A percentile compares a stretch with the other conserved stretches of the same genome.
Conservation (phyloP, 176 grass and related monocot genomes). For the Guadua angustifolia region DNA sequence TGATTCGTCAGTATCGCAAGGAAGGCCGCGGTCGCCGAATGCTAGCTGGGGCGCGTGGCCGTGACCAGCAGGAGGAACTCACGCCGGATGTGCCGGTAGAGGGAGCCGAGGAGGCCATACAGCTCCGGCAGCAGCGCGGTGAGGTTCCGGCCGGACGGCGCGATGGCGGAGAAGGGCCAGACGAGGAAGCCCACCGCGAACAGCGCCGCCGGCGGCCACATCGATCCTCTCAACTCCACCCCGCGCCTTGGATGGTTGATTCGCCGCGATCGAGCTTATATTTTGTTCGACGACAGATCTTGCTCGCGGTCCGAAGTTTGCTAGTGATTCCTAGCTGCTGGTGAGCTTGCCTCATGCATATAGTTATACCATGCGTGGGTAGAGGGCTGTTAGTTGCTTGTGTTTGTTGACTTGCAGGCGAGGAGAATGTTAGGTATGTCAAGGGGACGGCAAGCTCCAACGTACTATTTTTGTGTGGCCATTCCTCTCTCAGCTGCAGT, state of each 20-base stretch:
- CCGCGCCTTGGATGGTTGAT: not conserved
- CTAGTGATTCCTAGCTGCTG: too few species aligned
- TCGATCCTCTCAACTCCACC: not conserved
- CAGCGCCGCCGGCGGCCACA: slow-evolving; percentile 33
- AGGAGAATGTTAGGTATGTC: slow-evolving; percentile 6
- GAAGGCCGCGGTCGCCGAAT: not conserved
- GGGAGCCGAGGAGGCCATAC: slow-evolving; percentile 39
- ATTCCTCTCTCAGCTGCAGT: not conserved
- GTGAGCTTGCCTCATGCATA: not conserved
- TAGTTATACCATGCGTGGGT: not conserved
- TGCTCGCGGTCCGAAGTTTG: too few species aligned
- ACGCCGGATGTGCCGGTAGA: slow-evolving; percentile 40
- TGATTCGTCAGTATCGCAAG: not conserved
- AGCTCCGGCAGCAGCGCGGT: slow-evolving; percentile 60
- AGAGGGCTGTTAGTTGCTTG: not conserved
- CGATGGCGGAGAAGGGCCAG: slow-evolving; percentile 43
- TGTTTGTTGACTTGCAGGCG: slow-evolving; percentile 15
- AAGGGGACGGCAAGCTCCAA: not conserved
- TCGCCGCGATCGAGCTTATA: not conserved
- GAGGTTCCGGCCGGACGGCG: slow-evolving; percentile 58
- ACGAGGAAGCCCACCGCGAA: slow-evolving; percentile 55
- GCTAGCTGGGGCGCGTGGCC: not conserved
- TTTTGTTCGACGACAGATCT: too few species aligned
- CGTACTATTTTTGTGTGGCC: not conserved
- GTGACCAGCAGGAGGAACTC: slow-evolving; percentile 22